Evolutionary conservation across 2,329 filamentous ascomycete species (phyloP), one percentile per base, ranked within the genome.

Genomic region (Hysterium pulicare): DNA sequence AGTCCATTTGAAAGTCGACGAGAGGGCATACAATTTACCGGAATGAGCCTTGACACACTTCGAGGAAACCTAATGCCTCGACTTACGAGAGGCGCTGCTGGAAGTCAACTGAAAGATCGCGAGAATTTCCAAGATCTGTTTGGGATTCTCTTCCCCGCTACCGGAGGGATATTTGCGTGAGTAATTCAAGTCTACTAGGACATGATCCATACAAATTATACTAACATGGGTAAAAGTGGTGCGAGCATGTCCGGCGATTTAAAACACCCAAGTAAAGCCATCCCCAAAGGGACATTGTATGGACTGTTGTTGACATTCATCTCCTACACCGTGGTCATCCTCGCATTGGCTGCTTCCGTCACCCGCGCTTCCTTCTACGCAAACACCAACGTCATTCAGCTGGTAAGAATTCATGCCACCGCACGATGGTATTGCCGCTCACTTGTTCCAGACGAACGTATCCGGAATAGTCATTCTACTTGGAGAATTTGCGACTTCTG

Each of bases 201-300:
- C n/a, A 16, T 17, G 34, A 24, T 11, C 16, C 26, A 9, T 4
- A 15, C 6, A 39, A 17, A 30, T 17, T 17, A 10, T 31, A 31
- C 7, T 31, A 16, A 30, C 20, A 38, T 16, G 13, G n/a, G 20
- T 36, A 30, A 37, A 38, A 77, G 74, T 34, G 90, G 90, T 15
- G 89, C 89, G 5, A 91, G 87, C 53, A 94, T 95, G 89, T 94
- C 88, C 6, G 89, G 89, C 15, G 88, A 95, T 60, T 67, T 95
- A 38, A 85, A 79, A 48, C 84, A 89, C 49, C 89, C 89, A 0
- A 91, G 87, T 72, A 87, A 83, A 62, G 81, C 87, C 1, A 95
- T 95, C 40, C 89, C 89, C 0, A 84, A 81, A 48, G 89, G 89
- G n/a, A 94, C 89, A 0, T 69, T 94, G 1, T 86, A 82, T 68